These are phyloP conservation scores for Abortiporus biennis DNA, from an alignment of 1,284 basidiomycete genomes.

Conservation along the genomic window DNA sequence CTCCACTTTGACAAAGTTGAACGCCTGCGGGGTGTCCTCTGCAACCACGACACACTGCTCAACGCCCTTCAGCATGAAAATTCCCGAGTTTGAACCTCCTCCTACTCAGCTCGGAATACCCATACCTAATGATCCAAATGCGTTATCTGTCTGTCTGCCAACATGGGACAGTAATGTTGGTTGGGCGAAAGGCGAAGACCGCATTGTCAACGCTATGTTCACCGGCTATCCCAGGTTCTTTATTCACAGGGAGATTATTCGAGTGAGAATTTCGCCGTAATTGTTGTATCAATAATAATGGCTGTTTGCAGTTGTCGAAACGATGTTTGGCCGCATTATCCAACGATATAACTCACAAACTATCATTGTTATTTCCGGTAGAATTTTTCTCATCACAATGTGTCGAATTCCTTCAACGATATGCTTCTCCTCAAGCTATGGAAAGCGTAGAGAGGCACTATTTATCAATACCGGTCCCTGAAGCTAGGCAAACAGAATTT, in stretches of 20 bases:
- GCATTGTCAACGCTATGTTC: neutral
- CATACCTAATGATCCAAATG: neutral
- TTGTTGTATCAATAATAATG: too few species aligned
- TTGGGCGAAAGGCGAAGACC: neutral
- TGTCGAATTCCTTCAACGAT: too few species aligned
- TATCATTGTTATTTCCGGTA: slow-evolving; percentile 62
- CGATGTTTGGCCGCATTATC: slow-evolving; percentile 36
- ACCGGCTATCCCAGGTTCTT: slow-evolving; percentile 91
- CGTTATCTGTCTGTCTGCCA: neutral
- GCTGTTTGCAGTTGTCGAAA: neutral
- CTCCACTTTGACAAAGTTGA: too few species aligned
- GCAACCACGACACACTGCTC: too few species aligned
- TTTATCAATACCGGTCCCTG: slow-evolving; percentile 33
- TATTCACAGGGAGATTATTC: slow-evolving; percentile 79
- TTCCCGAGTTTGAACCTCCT: too few species aligned
- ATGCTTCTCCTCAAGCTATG: too few species aligned
- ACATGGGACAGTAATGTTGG: neutral
- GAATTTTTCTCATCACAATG: too few species aligned
- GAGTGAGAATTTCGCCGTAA: slow-evolving; percentile 53
- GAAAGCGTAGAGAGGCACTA: too few species aligned
- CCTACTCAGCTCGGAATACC: slow-evolving; percentile 30
- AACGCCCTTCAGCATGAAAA: too few species aligned
- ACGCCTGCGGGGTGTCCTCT: too few species aligned
- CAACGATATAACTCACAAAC: slow-evolving; percentile 76
- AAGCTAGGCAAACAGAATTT: slow-evolving; percentile 42